A percentile compares a stretch with the other conserved stretches of the same genome.
Evolutionary conservation across 2,329 filamentous ascomycete genomes (phyloP).

Genomic region (Xylaria sp.): DNA sequence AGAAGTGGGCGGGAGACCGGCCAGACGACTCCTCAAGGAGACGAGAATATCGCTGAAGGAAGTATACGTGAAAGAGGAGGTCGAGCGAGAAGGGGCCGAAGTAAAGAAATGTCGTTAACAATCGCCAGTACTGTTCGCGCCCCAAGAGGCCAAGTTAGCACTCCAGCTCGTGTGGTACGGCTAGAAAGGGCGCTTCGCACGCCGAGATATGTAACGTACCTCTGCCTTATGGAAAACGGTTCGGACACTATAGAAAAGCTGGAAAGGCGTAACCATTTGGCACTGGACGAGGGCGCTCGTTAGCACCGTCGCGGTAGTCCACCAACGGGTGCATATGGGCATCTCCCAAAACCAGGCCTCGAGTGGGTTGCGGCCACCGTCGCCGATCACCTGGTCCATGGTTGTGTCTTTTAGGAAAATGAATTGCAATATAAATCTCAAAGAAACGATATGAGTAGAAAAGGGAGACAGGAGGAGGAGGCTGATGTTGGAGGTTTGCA

Average conservation of each 20-base stretch:
- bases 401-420: constrained; percentile 14
- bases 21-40: constrained; percentile 96
- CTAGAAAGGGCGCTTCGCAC: background rate
- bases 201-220: constrained; percentile 62
- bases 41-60: constrained; percentile 94
- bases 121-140: constrained; percentile 83
- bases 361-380: constrained; percentile 76
- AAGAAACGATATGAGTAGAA: constrained; percentile 3
- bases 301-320: constrained; percentile 91
- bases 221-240: constrained; percentile 92
- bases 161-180: constrained; percentile 18
- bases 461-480: constrained; percentile 2
- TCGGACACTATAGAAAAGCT: constrained; percentile 96
- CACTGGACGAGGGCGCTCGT: constrained; percentile 93
- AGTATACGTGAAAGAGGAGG: constrained; percentile 97
- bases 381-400: constrained; percentile 70
- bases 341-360: constrained; percentile 99
- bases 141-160: constrained; percentile 33
- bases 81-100: constrained; percentile 95
- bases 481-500: background rate
- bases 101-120: constrained; percentile 97
- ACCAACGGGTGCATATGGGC: constrained; percentile 94
- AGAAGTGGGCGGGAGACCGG: constrained; percentile 90
- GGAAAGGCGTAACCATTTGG: constrained; percentile 89
- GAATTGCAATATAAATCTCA: constrained; percentile 5